A percentile compares a stretch with the other conserved stretches of the same genome.
phyloP scores from a whole-genome alignment of 768 basidiomycete species.

The Leucogyrophana mollusca region DNA sequence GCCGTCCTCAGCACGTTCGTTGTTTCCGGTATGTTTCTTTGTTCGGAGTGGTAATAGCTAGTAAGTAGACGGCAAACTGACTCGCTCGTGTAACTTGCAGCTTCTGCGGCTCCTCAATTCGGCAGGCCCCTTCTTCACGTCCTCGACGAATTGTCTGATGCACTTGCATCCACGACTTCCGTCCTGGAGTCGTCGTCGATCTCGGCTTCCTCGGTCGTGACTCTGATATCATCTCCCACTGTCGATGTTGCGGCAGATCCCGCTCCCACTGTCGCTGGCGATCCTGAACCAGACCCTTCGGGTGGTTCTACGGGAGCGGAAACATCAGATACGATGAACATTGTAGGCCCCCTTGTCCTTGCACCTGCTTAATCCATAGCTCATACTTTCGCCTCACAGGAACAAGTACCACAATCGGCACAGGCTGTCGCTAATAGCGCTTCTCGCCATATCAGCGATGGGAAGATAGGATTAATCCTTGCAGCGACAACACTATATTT shows the following conservation, averaged over 20 bases:
- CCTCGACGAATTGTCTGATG: constrained; percentile 6
- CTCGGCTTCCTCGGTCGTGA: neutral
- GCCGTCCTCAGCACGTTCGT: constrained; percentile 10
- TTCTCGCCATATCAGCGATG: no score
- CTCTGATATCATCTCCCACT: neutral
- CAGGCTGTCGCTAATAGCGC: no score
- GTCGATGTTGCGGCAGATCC: neutral
- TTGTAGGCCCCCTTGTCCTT: no score
- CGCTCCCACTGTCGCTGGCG: neutral
- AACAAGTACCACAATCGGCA: no score
- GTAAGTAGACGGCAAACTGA: neutral
- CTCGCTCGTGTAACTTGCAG: constrained; percentile 1
- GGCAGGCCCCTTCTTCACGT: constrained; percentile 11
- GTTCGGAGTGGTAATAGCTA: neutral
- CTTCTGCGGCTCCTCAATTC: constrained; percentile 19
- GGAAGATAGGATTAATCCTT: no score
- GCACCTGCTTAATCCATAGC: no score
- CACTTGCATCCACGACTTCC: neutral
- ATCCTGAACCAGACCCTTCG: neutral
- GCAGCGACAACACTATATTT: no score
- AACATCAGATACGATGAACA: neutral
- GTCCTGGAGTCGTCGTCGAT: neutral
- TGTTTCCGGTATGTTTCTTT: constrained; percentile 12
- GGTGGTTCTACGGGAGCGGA: neutral
- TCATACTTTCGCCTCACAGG: no score